Conservation (phyloP, 768 basidiomycete species). For the Mycena amicta region DNA sequence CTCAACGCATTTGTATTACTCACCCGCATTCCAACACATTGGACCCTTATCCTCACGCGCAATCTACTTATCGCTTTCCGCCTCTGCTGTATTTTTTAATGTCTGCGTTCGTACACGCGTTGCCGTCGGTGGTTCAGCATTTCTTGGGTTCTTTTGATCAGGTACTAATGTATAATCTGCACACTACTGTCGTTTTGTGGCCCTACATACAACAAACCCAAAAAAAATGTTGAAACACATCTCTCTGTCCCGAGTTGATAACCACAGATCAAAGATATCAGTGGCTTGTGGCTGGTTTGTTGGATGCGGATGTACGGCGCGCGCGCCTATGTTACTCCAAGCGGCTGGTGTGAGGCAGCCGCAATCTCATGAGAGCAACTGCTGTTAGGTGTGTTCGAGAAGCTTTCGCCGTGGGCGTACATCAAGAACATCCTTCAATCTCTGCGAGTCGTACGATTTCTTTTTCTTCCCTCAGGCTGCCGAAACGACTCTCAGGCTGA, state of each 20-base stretch:
- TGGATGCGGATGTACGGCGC: background rate
- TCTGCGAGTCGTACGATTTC: background rate
- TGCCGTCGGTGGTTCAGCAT: background rate
- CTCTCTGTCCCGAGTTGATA: background rate
- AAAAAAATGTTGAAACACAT: conserved; percentile 17
- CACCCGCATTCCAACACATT: background rate
- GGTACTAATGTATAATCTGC: background rate
- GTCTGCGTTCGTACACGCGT: background rate
- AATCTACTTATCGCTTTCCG: background rate
- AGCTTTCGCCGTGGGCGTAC: background rate
- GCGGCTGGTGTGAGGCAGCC: background rate
- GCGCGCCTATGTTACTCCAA: background rate
- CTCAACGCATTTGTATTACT: background rate
- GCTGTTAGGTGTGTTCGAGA: background rate
- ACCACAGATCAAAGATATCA: background rate
- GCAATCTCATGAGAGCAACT: background rate
- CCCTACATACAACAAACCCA: conserved; percentile 14
- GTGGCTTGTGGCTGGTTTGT: background rate
- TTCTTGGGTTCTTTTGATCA: background rate
- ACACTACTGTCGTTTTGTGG: conserved; percentile 12
- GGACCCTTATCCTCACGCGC: background rate
- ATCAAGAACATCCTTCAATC: background rate
- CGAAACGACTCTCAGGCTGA: background rate
- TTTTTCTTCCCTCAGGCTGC: background rate
- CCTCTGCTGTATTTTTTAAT: background rate